phyloP scores from a whole-genome alignment of 352 stramenopile species.

The Phytophthora chlamydospora region DNA sequence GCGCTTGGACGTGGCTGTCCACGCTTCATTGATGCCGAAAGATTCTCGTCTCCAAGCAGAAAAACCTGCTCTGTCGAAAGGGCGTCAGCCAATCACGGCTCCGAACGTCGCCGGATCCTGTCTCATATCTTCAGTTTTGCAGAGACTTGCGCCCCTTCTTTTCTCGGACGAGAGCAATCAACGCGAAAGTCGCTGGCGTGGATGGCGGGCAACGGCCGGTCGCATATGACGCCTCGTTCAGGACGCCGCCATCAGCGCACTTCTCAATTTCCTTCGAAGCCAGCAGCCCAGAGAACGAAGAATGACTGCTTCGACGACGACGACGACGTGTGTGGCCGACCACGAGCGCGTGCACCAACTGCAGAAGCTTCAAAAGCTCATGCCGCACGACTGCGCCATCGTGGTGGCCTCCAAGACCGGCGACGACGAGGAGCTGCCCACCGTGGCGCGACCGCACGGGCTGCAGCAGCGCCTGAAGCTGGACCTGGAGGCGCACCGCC shows the following conservation, averaged over 20 bases:
- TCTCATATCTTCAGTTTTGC: constrained; percentile 39
- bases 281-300: not conserved
- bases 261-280: constrained; percentile 26
- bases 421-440: constrained; percentile 21
- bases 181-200: constrained; percentile 2
- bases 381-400: constrained; percentile 37
- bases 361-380: constrained; percentile 40
- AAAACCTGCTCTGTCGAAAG: constrained; percentile 10
- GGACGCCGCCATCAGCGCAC: constrained; percentile 2
- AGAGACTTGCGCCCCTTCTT: constrained; percentile 1
- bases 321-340: constrained; percentile 15
- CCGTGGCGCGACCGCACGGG: constrained; percentile 22
- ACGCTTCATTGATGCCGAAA: constrained; percentile 22
- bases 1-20: constrained; percentile 12
- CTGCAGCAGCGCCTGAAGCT: constrained; percentile 31
- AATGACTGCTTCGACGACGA: constrained; percentile 19
- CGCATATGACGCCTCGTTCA: constrained; percentile 6
- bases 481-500: constrained; percentile 44
- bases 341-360: constrained; percentile 22
- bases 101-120: constrained; percentile 12
- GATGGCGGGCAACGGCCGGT: constrained; percentile 10
- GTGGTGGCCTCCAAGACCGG: constrained; percentile 22
- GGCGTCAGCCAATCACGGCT: constrained; percentile 18
- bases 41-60: constrained; percentile 11
- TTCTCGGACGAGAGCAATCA: constrained; percentile 5